These are phyloP conservation scores for Tricholoma hemisulphureum DNA, from an alignment of 768 basidiomycete species.

Conservation along the genomic window DNA sequence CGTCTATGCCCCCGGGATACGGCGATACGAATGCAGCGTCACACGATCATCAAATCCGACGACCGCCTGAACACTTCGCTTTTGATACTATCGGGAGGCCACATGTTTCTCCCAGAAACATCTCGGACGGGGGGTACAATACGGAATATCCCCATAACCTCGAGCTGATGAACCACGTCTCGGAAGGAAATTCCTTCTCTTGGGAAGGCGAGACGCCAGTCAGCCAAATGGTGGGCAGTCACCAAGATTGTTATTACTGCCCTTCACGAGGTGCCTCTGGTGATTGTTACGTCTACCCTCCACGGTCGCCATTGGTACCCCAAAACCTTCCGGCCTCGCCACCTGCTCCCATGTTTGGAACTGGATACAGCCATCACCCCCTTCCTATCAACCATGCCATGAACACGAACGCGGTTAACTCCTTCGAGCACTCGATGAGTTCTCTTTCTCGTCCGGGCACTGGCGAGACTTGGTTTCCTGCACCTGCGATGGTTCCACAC, in stretches of 20 bases:
- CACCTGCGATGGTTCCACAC: neutral
- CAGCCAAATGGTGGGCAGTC: constrained; percentile 5
- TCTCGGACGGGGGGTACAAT: neutral
- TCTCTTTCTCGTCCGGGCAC: constrained; percentile 7
- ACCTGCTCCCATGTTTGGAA: constrained; percentile 8
- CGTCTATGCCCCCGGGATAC: constrained; percentile 24
- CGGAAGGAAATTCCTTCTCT: constrained; percentile 4
- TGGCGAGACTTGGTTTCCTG: constrained; percentile 13
- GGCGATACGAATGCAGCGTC: constrained; percentile 28
- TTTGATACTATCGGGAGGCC: constrained; percentile 37
- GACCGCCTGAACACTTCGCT: constrained; percentile 29
- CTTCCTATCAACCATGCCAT: constrained; percentile 7
- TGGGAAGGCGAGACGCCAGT: constrained; percentile 17
- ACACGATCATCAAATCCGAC: neutral
- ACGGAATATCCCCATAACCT: neutral
- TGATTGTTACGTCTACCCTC: constrained; percentile 15
- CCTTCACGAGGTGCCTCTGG: constrained; percentile 26
- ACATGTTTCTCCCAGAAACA: neutral
- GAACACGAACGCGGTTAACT: constrained; percentile 13
- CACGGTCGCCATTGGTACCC: constrained; percentile 15
- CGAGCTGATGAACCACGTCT: neutral
- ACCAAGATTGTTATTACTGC: constrained; percentile 30
- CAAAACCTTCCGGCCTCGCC: constrained; percentile 5
- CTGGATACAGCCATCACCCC: constrained; percentile 13
- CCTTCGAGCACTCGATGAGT: constrained; percentile 29